Percentiles rank a stretch among this genome's conserved stretches.
These are phyloP conservation scores for Taphrina pruni DNA, from an alignment of 1,139 yeast genomes.

Conservation along the genomic window DNA sequence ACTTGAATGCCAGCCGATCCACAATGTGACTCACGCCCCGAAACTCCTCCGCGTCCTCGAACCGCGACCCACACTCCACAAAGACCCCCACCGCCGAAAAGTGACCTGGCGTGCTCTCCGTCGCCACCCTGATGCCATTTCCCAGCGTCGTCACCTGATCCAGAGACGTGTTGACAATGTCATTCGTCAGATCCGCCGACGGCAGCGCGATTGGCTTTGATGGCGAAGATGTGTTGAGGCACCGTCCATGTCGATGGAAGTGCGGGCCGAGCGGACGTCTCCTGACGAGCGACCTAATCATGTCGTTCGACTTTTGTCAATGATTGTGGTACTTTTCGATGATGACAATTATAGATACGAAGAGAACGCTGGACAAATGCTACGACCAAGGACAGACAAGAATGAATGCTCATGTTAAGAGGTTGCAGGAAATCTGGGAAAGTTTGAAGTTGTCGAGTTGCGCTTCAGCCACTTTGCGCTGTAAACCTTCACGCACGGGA, in stretches of 20 bases:
- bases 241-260: not conserved
- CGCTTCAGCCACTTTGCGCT: too few species aligned
- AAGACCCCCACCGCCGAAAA: conserved; percentile 90
- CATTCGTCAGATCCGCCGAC: not conserved
- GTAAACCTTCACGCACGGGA: not conserved
- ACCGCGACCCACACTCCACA: conserved; percentile 88
- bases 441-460: too few species aligned
- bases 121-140: conserved; percentile 82
- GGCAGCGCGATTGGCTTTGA: conserved; percentile 23
- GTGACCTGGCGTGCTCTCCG: conserved; percentile 87
- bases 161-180: not conserved
- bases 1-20: conserved; percentile 85
- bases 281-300: not conserved
- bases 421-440: too few species aligned
- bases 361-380: too few species aligned
- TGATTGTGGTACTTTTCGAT: too few species aligned
- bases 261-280: not conserved
- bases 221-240: conserved; percentile 5
- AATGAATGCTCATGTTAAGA: too few species aligned
- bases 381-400: too few species aligned
- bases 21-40: conserved; percentile 80
- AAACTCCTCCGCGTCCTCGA: conserved; percentile 59
- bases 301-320: not conserved
- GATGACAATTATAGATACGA: too few species aligned
- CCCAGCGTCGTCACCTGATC: conserved; percentile 59